Evolutionary conservation across 2,329 filamentous ascomycete genomes (phyloP), one percentile per base, ranked within the genome.

Genomic region (Alternaria rosae): DNA sequence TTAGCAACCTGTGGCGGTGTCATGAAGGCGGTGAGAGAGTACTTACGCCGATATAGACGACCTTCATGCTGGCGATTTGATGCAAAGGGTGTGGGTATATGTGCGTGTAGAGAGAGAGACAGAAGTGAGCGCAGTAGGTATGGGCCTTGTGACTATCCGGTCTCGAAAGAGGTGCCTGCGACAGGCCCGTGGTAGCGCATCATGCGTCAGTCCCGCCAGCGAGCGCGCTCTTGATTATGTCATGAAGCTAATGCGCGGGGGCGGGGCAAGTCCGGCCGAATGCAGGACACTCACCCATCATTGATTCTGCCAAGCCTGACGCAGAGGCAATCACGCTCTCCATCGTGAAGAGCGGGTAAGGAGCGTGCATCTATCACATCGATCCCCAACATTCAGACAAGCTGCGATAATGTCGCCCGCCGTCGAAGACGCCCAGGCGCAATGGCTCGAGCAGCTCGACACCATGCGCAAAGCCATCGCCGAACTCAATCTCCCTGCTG

Each of bases 401-500:
- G 9, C 10, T 23, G 11, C 23, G 25, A 38, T 17, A 35, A 83
- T 83, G 81, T 78, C 80, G 35, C 66, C 79, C 6, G 72, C 77
- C 5, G 55, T 79, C 35, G 78, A 80, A n/a, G 69, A 73, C 17
- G 79, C 82, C 13, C 84, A 89, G 75, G 82, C 84, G 45, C 86
- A 91, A 86, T 98, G 95, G 95, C 89, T 94, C 68, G 86, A 89
- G 61, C 93, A 97, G 77, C 88, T 97, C 70, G 87, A 88, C 26
- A 88, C 91, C 30, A 98, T 99, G 95, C 90, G 91, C 74, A 87
- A 91, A 63, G 93, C 94, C 44, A 88, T 98, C 61, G 91, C 91
- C 43, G 87, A 91, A 21, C 83, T 97, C 54, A 86, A 88, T 59
- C 78, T 89, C 48, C 84, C 85, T 23, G 70, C 79, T 47, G 72